These are phyloP conservation scores for Colletotrichum salicis DNA, from an alignment of 2,329 filamentous ascomycete genomes.

Conservation along the genomic window DNA sequence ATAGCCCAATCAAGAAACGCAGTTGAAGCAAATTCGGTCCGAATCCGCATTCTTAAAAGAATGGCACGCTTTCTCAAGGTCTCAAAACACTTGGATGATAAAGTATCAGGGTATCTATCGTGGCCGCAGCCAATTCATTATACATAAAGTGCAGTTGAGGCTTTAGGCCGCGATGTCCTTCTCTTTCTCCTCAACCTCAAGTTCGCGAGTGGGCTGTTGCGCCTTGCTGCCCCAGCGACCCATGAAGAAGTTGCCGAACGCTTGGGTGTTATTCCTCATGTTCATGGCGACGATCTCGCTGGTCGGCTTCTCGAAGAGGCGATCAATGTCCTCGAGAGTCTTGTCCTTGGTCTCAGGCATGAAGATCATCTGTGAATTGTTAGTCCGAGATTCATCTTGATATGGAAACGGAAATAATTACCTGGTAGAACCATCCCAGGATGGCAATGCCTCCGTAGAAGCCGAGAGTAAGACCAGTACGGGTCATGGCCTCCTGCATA, in stretches of 20 bases:
- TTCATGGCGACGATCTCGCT: slow-evolving; percentile 71
- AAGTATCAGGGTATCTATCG: slow-evolving; percentile 13
- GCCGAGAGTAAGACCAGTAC: slow-evolving; percentile 73
- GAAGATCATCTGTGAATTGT: slow-evolving; percentile 64
- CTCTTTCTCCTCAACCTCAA: not conserved
- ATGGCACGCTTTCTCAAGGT: not conserved
- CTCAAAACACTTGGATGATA: not conserved
- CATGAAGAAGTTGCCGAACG: slow-evolving; percentile 15
- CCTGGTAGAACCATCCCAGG: slow-evolving; percentile 76
- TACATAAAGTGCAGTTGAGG: not conserved
- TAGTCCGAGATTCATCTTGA: not conserved
- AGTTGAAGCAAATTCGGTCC: not conserved
- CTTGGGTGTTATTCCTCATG: slow-evolving; percentile 36
- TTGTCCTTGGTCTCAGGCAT: slow-evolving; percentile 81
- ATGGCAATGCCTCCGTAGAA: slow-evolving; percentile 81
- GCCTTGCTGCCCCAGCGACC: slow-evolving; percentile 6
- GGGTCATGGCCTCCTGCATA: slow-evolving; percentile 76
- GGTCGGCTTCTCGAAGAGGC: slow-evolving; percentile 73
- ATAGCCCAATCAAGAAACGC: not conserved
- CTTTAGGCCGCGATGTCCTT: slow-evolving; percentile 4
- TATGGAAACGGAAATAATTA: not conserved
- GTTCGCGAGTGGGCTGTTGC: not conserved
- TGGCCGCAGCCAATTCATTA: not conserved
- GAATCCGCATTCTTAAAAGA: not conserved
- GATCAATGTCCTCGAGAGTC: slow-evolving; percentile 76